Evolutionary conservation across 2,329 filamentous ascomycete species (phyloP), one percentile per base, ranked within the genome.

Genomic region (Exophiala alcalophila): DNA sequence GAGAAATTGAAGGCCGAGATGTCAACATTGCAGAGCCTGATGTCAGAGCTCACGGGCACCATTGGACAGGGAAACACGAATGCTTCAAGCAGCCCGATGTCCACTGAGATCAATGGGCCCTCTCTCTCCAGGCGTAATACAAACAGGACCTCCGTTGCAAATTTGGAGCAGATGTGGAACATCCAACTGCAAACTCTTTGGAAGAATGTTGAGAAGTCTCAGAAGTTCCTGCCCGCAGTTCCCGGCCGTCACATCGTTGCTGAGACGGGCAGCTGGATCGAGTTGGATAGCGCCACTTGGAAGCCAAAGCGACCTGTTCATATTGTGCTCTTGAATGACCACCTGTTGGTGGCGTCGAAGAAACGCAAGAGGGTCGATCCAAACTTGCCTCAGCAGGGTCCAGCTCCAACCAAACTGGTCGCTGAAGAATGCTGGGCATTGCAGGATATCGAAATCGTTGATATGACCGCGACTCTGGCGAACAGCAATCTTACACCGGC

Each of bases 1-100:
- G 92, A 98, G 67, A 96, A 95, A 69, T 79, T 98, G 44, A 97
- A 97, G 68, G 80, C 81, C 41, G 92, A 98, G 65, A 97, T 98
- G 92, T 80, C 87, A 38, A 86, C 86, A 5, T 77, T 98, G 21
- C 81, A 86, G 30, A 87, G 87, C 53, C 75, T 97, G 38, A 96
- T 98, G 84, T 83, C 88, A 2, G 92, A 98, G 54, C 76, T 98
- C 43, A 97, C 88, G 57, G 76, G 80, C 5, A 88, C 89, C 47
- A 55, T 73, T 12, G 68, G 67, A 14, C 68, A 72, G 53, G 39
- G 47, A 4, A 46, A 39, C 7, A 18, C 45, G 12, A 39, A 25
- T 4, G 67, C 65, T 3, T 68, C 72, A 39, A 65, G 73, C 1
- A 65, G 69, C 11, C 68, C 72, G 10, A 62, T 71, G 21, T 71